Base-by-base conservation (phyloP, 371 early-diverging fungal species). In the Apophysomyces sp. region DNA sequence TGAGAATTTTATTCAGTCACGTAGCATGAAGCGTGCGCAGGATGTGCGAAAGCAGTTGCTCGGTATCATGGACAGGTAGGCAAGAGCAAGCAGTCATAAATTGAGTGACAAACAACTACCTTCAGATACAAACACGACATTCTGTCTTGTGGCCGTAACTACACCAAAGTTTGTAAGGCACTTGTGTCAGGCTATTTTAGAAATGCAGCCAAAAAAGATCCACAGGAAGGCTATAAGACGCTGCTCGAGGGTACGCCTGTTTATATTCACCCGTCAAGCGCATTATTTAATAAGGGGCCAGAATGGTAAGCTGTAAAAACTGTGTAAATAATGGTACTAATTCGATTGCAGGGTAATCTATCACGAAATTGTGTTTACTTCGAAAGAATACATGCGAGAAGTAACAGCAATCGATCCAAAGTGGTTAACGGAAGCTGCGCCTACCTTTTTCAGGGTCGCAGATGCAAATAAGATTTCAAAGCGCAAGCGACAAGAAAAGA, bases 381-480 rank as follows among this genome's bases (percentile, higher is more conserved):
- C 94, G 6, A 96, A 94, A 76, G 98, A 99, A 79, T 98, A 98
- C 69, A 98, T 99, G 96, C 90, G 95, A 55, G 95, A 95, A 77
- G 94, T 95, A 3, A 91, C 96, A 12, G 92, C 95, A 2, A 93
- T 99, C 58, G 97, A 97, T 67, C 95, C 96, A 4, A 94, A 96
- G 65, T 99, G 99, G 99, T 81, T 99, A 39, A 90, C 94, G 11
- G 98, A 99, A 74, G 93, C 93, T 5, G 98, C 98, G 3, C 99
- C 99, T 28, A 95, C 92, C 7, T 98, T 96, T 83, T 98, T 96
- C 86, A 89, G 90, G 69, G 84, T 89, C 28, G 94, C 95, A 8
- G 97, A 98, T 73, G 89, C 93, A 1, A 92, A 92, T 78, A 92
- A 90, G 75, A 92, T 98, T 26, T 90, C 90, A 28, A 93, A 94